Percentiles rank a stretch among this genome's conserved stretches.
phyloP scores from a whole-genome alignment of 2,329 filamentous ascomycete species.

The Lasiodiplodia gonubiensis region DNA sequence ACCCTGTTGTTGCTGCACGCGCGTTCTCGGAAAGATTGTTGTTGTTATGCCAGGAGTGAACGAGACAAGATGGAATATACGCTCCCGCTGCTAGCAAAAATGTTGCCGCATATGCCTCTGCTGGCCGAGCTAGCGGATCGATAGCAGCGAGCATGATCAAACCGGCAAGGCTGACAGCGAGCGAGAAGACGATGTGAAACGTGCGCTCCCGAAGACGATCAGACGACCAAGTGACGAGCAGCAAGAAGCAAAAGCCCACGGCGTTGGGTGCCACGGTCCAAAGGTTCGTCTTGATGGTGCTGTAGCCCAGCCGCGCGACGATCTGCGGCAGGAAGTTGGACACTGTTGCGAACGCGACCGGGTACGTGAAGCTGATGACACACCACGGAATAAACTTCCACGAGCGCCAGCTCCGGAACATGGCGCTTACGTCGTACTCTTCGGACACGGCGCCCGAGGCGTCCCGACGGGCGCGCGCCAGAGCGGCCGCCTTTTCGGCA shows the following conservation, averaged over 20 bases:
- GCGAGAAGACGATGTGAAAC: conserved; percentile 22
- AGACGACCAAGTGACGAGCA: conserved; percentile 8
- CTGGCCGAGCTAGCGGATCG: neutral
- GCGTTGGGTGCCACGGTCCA: conserved; percentile 27
- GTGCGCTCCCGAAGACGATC: conserved; percentile 27
- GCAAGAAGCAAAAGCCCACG: conserved; percentile 20
- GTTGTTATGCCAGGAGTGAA: conserved; percentile 28
- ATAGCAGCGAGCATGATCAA: conserved; percentile 9
- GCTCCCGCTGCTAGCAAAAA: conserved; percentile 25
- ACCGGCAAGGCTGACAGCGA: conserved; percentile 16
- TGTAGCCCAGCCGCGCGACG: conserved; percentile 19
- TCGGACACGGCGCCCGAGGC: conserved; percentile 48
- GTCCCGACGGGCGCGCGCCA: conserved; percentile 53
- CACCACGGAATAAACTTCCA: conserved; percentile 54
- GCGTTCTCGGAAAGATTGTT: conserved; percentile 24
- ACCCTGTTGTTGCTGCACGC: conserved; percentile 6
- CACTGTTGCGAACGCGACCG: conserved; percentile 54
- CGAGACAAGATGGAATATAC: conserved; percentile 14
- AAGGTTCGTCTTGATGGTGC: conserved; percentile 28
- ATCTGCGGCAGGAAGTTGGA: conserved; percentile 56
- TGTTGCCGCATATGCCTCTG: conserved; percentile 8
- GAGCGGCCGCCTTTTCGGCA: conserved; percentile 48
- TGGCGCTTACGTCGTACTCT: conserved; percentile 48
- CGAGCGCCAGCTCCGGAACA: conserved; percentile 51
- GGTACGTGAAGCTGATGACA: conserved; percentile 55